phyloP scores from a whole-genome alignment of 495 filamentous ascomycete genomes.

The Chaetomidium leptoderma region DNA sequence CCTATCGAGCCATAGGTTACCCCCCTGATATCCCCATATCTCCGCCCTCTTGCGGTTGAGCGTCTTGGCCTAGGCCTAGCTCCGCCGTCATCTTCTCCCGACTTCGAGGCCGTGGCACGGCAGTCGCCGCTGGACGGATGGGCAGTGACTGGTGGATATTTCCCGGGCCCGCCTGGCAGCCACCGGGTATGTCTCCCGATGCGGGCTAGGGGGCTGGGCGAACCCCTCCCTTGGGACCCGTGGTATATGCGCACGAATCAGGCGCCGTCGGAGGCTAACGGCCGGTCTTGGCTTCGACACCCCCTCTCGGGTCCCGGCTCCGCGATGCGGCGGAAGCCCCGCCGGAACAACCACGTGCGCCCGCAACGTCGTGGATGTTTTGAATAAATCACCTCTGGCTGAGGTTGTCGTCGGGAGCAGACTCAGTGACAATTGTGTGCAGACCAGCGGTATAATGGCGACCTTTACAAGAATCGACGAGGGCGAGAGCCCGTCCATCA shows the following conservation, averaged over 20 bases:
- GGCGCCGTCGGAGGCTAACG: not conserved
- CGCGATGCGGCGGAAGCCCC: no score
- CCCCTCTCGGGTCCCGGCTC: no score
- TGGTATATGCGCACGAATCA: conserved; percentile 8
- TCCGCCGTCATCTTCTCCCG: not conserved
- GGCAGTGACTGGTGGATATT: conserved; percentile 10
- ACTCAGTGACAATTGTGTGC: not conserved
- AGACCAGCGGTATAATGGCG: not conserved
- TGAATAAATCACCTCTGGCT: not conserved
- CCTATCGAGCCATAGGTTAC: not conserved
- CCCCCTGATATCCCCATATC: not conserved
- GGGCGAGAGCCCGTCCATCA: conserved; percentile 14
- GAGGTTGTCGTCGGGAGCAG: not conserved
- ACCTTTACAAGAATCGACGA: conserved; percentile 19
- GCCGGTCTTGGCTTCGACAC: not conserved
- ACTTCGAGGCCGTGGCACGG: not conserved
- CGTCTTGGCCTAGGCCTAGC: not conserved
- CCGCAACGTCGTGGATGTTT: not conserved
- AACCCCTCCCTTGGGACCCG: not conserved
- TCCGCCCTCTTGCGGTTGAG: not conserved
- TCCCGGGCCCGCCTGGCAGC: not conserved
- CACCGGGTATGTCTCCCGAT: not conserved
- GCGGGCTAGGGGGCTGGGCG: not conserved
- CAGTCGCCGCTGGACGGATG: not conserved
- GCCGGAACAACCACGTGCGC: no score